Base-by-base conservation (phyloP, 2,329 filamentous ascomycete species). In the Thelonectria rubi region DNA sequence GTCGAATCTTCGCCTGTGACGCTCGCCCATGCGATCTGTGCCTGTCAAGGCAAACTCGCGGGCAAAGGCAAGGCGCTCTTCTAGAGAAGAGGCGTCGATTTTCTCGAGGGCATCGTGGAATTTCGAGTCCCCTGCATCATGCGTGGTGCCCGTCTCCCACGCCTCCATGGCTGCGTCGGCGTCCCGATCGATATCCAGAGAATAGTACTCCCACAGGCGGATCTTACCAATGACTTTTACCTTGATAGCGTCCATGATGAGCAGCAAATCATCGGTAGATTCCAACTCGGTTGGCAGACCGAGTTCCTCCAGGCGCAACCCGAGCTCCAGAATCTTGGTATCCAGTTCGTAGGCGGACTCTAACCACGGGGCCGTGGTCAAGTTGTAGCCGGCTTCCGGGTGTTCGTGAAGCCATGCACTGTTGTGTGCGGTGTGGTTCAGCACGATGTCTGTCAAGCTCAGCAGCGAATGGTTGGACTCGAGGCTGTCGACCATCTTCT, bases 401-500 rank as follows among this genome's bases (percentile, higher is more conserved):
- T 99, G 94, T 62, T 96, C 91, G 74, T 96, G 85, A 11, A 99
- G 85, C 95, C 95, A 99, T 71, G 90, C 87, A 78, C 91, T 96
- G 79, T 98, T 98, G 80, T 97, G 87, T 7, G 95, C 94, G 4
- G 95, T 99, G 79, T 99, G 95, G 74, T 99, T 99, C 82, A 95
- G 93, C 46, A 99, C 96, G 64, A 99, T 94, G 75, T 99, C 95
- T 1, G 94, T 97, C 80, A 99, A 79, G 64, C 92, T 93, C 58
- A 99, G 83, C 55, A 99, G 81, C 2, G 91, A 91, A 76, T 96
- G 89, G 54, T 97, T 89, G 53, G 89, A 84, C 77, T 97, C 92
- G 84, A 99, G 90, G 73, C 87, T 93, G 45, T 86, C 78, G 17
- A 97, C 87, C 82, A 99, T 83, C 48, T 87, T 84, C 60, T 88